Percentiles rank a stretch among this genome's conserved stretches.
Evolutionary conservation across 768 basidiomycete genomes (phyloP).

Genomic region (Galerina sulciceps): DNA sequence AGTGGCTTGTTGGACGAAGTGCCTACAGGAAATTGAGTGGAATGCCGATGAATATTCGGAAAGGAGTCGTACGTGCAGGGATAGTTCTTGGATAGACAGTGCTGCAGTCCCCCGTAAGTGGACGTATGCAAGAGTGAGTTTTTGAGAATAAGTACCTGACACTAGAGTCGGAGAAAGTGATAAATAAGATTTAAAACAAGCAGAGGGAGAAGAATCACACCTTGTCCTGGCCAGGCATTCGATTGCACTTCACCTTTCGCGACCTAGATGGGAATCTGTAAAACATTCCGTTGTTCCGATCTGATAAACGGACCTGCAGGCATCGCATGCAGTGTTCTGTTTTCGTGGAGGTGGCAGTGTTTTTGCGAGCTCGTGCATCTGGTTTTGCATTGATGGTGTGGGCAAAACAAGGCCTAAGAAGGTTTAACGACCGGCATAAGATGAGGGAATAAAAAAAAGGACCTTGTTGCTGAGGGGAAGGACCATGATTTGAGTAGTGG

Average conservation of each 20-base stretch:
- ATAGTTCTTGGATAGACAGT: slow-evolving; percentile 86
- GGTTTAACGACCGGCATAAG: slow-evolving; percentile 16
- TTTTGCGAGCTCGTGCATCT: slow-evolving; percentile 82
- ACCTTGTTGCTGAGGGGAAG: slow-evolving; percentile 38
- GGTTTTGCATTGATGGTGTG: slow-evolving; percentile 73
- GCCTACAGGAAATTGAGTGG: slow-evolving; percentile 43
- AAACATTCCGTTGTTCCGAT: slow-evolving; percentile 6
- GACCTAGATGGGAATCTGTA: slow-evolving; percentile 49
- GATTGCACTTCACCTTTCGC: slow-evolving; percentile 89
- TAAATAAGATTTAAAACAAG: slow-evolving; percentile 8
- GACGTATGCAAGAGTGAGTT: slow-evolving; percentile 7
- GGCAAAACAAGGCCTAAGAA: slow-evolving; percentile 62
- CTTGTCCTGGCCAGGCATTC: slow-evolving; percentile 82
- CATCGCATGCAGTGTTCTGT: slow-evolving; percentile 94
- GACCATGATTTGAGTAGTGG: slow-evolving; percentile 24
- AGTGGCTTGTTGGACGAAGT: slow-evolving; percentile 83
- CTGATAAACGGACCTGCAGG: slow-evolving; percentile 65
- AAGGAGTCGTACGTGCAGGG: slow-evolving; percentile 81
- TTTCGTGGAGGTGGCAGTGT: slow-evolving; percentile 84
- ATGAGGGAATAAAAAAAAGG: slow-evolving; percentile 15
- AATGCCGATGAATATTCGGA: slow-evolving; percentile 5
- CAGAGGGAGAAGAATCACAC: slow-evolving; percentile 38
- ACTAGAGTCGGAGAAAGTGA: slow-evolving; percentile 39
- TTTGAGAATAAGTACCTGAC: slow-evolving; percentile 55
- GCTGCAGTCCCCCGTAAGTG: slow-evolving; percentile 45